These are phyloP conservation scores for Wickerhamomyces sp. DNA, from an alignment of 1,139 yeast species.

Conservation along the genomic window DNA sequence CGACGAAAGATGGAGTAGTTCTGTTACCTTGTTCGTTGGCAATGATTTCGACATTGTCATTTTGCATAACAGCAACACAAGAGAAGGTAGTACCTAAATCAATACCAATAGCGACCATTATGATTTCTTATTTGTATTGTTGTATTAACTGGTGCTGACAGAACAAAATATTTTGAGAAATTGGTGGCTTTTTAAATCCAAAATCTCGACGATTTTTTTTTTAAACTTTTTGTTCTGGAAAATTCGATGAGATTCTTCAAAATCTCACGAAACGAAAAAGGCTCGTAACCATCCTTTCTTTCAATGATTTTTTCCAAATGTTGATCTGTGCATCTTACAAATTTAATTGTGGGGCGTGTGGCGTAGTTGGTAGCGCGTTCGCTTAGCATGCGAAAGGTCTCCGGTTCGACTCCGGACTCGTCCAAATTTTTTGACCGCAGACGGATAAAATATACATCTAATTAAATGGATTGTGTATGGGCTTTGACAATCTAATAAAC, in stretches of 20 bases:
- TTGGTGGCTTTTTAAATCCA: slow-evolving; percentile 3
- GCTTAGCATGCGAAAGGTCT: slow-evolving; percentile 89
- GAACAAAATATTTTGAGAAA: background rate
- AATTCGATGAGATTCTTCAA: background rate
- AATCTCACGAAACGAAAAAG: background rate
- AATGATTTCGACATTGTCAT: slow-evolving; percentile 84
- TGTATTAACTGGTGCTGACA: too few relatives aligned
- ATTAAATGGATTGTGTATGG: too few relatives aligned
- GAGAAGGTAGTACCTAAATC: slow-evolving; percentile 98
- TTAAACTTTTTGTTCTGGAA: background rate
- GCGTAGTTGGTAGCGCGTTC: slow-evolving; percentile 93
- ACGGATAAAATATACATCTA: too few relatives aligned
- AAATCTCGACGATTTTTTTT: background rate
- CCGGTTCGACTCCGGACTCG: slow-evolving; percentile 91
- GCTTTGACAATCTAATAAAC: too few relatives aligned
- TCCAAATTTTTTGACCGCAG: slow-evolving; percentile 44
- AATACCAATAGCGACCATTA: slow-evolving; percentile 50
- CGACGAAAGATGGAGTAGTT: slow-evolving; percentile 98
- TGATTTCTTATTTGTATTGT: too few relatives aligned
- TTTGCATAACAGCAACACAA: slow-evolving; percentile 91
- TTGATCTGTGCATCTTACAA: too few relatives aligned
- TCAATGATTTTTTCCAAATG: too few relatives aligned
- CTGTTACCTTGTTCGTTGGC: slow-evolving; percentile 99
- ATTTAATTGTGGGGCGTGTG: too few relatives aligned
- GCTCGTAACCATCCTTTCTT: too few relatives aligned